Evolutionary conservation across 768 basidiomycete species (phyloP).

Genomic region (Pleurotus eryngii): DNA sequence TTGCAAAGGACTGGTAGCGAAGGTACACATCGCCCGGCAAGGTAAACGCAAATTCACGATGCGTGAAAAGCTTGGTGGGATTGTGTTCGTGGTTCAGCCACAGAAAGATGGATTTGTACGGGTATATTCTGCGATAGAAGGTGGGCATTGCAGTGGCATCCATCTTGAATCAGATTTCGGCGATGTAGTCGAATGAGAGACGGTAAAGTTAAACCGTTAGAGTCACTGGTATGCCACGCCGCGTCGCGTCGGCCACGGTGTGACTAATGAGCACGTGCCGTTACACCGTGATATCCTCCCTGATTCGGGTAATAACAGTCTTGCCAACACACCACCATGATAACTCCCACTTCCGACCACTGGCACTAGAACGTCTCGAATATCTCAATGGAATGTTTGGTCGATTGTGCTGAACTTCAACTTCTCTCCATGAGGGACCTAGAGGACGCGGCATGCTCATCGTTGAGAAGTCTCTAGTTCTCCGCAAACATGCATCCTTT

Average conservation of each 20-base stretch:
- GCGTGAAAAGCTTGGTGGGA: conserved; percentile 78
- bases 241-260: too few species aligned
- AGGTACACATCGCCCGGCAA: conserved; percentile 88
- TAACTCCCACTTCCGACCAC: too few species aligned
- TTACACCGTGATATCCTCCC: too few species aligned
- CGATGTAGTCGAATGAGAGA: neutral
- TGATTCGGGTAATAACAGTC: too few species aligned
- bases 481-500: neutral
- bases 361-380: too few species aligned
- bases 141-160: conserved; percentile 36
- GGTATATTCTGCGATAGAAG: conserved; percentile 90
- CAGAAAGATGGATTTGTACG: conserved; percentile 88
- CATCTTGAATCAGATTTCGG: conserved; percentile 12
- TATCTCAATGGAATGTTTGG: too few species aligned
- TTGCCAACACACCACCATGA: too few species aligned
- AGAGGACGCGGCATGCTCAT: too few species aligned
- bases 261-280: too few species aligned
- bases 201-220: neutral
- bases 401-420: too few species aligned
- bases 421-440: too few species aligned
- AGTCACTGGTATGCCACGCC: neutral
- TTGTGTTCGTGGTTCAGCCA: conserved; percentile 94
- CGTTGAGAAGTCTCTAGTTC: too few species aligned
- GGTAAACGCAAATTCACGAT: conserved; percentile 96
- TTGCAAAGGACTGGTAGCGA: conserved; percentile 89